A percentile compares a stretch with the other conserved stretches of the same genome.
Evolutionary conservation across 2,329 filamentous ascomycete species (phyloP).

Genomic region (Trichophyton equinum): DNA sequence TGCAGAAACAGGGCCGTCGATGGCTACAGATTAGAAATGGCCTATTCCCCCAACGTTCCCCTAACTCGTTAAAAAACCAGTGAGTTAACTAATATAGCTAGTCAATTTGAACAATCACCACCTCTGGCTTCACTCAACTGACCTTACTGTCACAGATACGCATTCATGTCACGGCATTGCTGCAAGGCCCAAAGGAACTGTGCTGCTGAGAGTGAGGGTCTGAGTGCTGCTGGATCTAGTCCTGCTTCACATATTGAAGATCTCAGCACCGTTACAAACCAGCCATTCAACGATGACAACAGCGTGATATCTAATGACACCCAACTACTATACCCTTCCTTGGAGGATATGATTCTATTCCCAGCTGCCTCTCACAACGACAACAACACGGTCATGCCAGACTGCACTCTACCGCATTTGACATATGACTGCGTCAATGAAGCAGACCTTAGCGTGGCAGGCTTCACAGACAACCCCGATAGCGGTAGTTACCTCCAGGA

Average conservation of each 20-base stretch:
- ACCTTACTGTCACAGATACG: neutral
- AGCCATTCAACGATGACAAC: neutral
- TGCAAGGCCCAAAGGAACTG: neutral
- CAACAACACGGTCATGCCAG: neutral
- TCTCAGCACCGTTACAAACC: neutral
- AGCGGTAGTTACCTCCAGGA: neutral
- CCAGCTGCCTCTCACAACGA: neutral
- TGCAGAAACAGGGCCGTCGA: neutral
- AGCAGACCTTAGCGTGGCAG: neutral
- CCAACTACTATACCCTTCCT: neutral
- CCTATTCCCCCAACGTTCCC: neutral
- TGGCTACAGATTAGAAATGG: neutral
- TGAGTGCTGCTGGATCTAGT: neutral
- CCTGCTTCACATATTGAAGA: neutral
- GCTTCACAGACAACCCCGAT: neutral
- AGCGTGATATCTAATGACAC: neutral
- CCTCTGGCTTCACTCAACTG: neutral
- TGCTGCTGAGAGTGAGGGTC: neutral
- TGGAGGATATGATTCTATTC: neutral
- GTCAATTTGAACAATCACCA: neutral
- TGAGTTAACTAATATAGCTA: neutral
- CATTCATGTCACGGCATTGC: neutral
- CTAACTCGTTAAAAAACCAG: constrained; percentile 1
- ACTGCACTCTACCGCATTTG: neutral
- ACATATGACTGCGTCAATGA: neutral